Base-by-base conservation (phyloP, 2,329 filamentous ascomycete genomes). In the Ophiostoma triangulosporum region DNA sequence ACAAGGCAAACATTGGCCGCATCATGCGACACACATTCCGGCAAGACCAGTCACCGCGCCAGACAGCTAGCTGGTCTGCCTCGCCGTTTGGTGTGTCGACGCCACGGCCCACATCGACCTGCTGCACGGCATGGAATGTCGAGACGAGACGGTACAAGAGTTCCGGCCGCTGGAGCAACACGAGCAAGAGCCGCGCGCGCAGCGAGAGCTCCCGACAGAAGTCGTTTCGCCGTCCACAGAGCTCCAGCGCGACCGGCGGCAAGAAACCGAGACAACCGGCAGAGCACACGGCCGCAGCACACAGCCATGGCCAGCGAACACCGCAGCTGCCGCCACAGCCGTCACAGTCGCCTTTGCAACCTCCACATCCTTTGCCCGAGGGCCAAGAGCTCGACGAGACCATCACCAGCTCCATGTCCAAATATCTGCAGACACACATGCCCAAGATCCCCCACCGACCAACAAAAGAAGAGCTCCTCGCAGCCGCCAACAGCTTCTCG, bases 401-500 rank as follows among this genome's bases (percentile, higher is more conserved):
- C 3, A 68, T 77, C 45, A 67, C 73, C 15, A 65, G 71, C 45
- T 75, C 77, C 27, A 66, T 80, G 62, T 78, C 76, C 32, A 80
- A 78, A 60, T 83, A 83, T 59, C 62, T 81, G 8, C 75, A 80
- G 62, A 66, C 81, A 54, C 70, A 69, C 52, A 62, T 72, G 29
- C 78, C 83, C 24, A 84, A 86, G 61, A 79, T 89, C 66, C 80
- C 84, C n/a, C 88, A 96, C 70, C 78, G 90, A 20, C 91, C 93
- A 5, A 91, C 84, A 7, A 96, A 95, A 64, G 90, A 96, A 65
- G 93, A 98, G 67, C 76, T 98, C 27, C 74, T 98, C 33, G 85
- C 87, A 20, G 91, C 93, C 4, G 89, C 93, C 33, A 96, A 83
- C 22, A 90, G 90, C 1, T 96, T 97, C 66, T 93, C 88, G 83